phyloP scores from a whole-genome alignment of 352 stramenopile species.

The Aphanomyces astaci region DNA sequence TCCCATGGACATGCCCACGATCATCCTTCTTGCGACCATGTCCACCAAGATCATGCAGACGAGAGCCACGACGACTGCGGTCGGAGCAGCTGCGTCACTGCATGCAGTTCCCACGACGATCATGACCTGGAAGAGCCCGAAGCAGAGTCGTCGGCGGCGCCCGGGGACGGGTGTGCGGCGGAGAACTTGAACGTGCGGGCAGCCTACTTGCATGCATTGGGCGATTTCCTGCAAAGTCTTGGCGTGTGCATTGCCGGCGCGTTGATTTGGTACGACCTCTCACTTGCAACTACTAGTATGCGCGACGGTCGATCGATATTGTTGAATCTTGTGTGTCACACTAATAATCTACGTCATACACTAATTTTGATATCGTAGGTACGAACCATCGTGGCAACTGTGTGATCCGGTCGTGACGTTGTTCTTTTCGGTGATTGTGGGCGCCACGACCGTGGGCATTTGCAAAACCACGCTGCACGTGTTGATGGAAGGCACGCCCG shows the following conservation, averaged over 20 bases:
- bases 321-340: no score
- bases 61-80: neutral
- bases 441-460: constrained; percentile 90
- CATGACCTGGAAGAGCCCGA: constrained; percentile 16
- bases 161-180: constrained; percentile 26
- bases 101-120: constrained; percentile 14
- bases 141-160: constrained; percentile 26
- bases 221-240: constrained; percentile 95
- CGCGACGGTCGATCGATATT: no score
- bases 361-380: no score
- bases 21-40: constrained; percentile 29
- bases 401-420: constrained; percentile 96
- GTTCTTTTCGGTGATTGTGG: constrained; percentile 92
- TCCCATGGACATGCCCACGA: constrained; percentile 26
- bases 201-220: constrained; percentile 96
- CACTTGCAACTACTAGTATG: no score
- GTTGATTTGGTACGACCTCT: constrained; percentile 95
- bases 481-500: constrained; percentile 92
- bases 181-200: constrained; percentile 96
- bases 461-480: constrained; percentile 87
- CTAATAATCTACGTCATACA: no score
- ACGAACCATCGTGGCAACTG: constrained; percentile 90
- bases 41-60: constrained; percentile 11
- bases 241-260: constrained; percentile 93
- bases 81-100: no score